Base-by-base conservation (phyloP, 352 stramenopile genomes). In the Aphanomyces astaci region DNA sequence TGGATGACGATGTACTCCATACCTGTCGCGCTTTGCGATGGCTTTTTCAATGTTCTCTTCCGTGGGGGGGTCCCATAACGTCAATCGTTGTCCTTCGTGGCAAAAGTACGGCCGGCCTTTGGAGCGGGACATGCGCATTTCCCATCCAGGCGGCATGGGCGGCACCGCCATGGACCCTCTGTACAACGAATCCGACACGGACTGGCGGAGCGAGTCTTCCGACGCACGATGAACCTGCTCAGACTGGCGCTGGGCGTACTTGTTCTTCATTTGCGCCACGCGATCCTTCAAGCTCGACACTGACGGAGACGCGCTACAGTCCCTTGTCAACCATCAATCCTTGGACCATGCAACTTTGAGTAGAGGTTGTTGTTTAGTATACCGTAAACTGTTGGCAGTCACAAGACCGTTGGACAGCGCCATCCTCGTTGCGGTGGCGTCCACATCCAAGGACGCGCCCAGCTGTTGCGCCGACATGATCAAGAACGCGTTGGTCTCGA, bases 81-180 rank as follows among this genome's bases (percentile, higher is more conserved):
- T 94, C 25, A 92, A 73, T 33, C 81, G 77, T 32, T 91, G 52
- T 17, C 70, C 72, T 22, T 86, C 82, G 64, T 95, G 92, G 73
- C 80, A 92, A 60, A 90, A 95, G 76, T 95, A 95, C 36, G 82
- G 77, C 57, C 92, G 92, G 22, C 81, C 79, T 75, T 95, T 95
- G 13, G 87, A 93, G 45, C 87, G 76, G 3, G 87, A 95, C 56
- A 90, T 54, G 2, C 86, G 82, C 19, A 81, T 82, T 66, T 93
- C 81, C 87, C 87, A 95, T 4, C 85, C 87, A 10, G 78, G 75
- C 53, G 87, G 85, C 33, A 95, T 72, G 7, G 80, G 78, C 0
- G 71, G 64, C 11, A 84, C 74, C 7, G 76, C 72, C 72, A 92
- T 76, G 4, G 78, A 74, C 33, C 92, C 84, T 22, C 92, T 64